Evolutionary conservation across 768 basidiomycete species (phyloP).

Genomic region (Cystobasidiopsis lactophilus): DNA sequence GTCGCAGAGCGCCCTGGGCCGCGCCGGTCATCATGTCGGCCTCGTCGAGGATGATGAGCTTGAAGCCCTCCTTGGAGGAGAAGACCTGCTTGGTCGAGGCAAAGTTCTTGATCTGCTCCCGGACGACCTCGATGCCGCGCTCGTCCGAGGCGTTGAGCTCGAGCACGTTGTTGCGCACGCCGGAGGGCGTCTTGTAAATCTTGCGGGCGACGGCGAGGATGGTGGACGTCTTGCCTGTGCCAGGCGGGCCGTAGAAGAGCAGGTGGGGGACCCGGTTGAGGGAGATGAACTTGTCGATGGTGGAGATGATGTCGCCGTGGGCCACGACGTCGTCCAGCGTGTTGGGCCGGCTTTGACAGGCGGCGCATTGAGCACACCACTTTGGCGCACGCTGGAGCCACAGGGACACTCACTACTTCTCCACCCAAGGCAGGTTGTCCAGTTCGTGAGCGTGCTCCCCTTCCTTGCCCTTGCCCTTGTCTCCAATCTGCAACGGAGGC

Average conservation of each 20-base stretch:
- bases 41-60: slow-evolving; percentile 92
- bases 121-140: slow-evolving; percentile 91
- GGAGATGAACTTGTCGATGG: slow-evolving; percentile 91
- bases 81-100: slow-evolving; percentile 72
- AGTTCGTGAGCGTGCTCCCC: background rate
- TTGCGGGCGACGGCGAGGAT: slow-evolving; percentile 85
- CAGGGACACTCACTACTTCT: background rate
- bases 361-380: background rate
- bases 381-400: background rate
- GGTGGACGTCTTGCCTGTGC: slow-evolving; percentile 94
- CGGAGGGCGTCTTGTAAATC: slow-evolving; percentile 50
- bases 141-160: slow-evolving; percentile 99
- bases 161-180: slow-evolving; percentile 57
- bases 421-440: slow-evolving; percentile 1
- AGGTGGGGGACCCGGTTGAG: slow-evolving; percentile 85
- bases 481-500: background rate
- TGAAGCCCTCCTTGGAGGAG: slow-evolving; percentile 32
- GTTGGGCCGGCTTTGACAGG: slow-evolving; percentile 58
- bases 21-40: slow-evolving; percentile 99
- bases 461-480: slow-evolving; percentile 14
- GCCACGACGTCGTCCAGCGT: slow-evolving; percentile 86
- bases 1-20: slow-evolving; percentile 85
- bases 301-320: slow-evolving; percentile 80
- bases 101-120: slow-evolving; percentile 97
- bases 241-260: slow-evolving; percentile 92